Evolutionary conservation across 352 stramenopile genomes (phyloP).

Genomic region (Phytopythium montanum): DNA sequence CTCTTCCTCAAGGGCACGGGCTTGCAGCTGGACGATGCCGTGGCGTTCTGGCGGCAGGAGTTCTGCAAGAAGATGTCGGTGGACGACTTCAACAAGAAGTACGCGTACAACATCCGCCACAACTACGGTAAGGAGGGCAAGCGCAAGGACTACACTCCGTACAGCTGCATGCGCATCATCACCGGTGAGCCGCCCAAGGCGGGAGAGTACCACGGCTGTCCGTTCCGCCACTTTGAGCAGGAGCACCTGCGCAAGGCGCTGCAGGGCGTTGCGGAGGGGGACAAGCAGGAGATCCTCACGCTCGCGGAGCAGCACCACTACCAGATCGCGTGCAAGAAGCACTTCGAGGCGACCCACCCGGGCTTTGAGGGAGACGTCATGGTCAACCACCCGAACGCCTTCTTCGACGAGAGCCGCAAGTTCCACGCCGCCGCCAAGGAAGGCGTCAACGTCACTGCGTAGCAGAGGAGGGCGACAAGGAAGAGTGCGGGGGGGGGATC

Average conservation of each 20-base stretch:
- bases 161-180: slow-evolving; percentile 98
- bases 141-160: slow-evolving; percentile 95
- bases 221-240: slow-evolving; percentile 96
- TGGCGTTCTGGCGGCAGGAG: slow-evolving; percentile 94
- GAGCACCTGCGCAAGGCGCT: slow-evolving; percentile 91
- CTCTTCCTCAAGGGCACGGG: slow-evolving; percentile 98
- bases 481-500: neutral
- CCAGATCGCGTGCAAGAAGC: slow-evolving; percentile 97
- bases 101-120: slow-evolving; percentile 98
- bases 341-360: slow-evolving; percentile 96
- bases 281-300: slow-evolving; percentile 92
- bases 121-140: slow-evolving; percentile 99
- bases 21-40: slow-evolving; percentile 94
- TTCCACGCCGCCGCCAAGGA: slow-evolving; percentile 89
- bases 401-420: slow-evolving; percentile 94
- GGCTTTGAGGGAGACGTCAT: slow-evolving; percentile 86
- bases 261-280: slow-evolving; percentile 61
- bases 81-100: slow-evolving; percentile 98
- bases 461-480: neutral
- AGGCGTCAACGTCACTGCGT: slow-evolving; percentile 43
- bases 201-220: slow-evolving; percentile 97
- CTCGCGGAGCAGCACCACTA: slow-evolving; percentile 93
- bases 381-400: slow-evolving; percentile 99
- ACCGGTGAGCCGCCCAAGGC: slow-evolving; percentile 90
- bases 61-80: slow-evolving; percentile 94